These are phyloP conservation scores for Coffea canephora DNA, from an alignment of 257 asterid genomes.

Conservation along the genomic window DNA sequence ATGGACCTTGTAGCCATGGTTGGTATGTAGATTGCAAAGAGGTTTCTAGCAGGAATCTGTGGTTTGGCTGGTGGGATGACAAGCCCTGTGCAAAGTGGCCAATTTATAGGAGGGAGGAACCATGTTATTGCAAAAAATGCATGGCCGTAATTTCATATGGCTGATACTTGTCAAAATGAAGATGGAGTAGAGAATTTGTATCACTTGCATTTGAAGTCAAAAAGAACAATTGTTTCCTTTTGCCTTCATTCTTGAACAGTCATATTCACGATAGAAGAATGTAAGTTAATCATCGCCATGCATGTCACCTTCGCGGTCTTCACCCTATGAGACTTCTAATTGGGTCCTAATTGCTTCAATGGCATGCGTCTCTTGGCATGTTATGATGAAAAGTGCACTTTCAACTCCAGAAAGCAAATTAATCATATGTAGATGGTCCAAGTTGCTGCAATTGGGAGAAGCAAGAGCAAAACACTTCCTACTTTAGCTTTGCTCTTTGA, in stretches of 20 bases:
- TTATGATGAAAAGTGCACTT: constrained; percentile 4
- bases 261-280: background rate
- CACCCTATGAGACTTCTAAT: constrained; percentile 28
- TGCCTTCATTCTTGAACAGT: background rate
- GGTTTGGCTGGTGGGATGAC: background rate
- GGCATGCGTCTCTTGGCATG: constrained; percentile 31
- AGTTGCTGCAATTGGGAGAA: constrained; percentile 7
- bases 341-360: constrained; percentile 11
- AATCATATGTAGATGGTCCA: constrained; percentile 21
- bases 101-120: constrained; percentile 29
- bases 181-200: background rate
- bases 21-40: background rate
- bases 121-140: background rate
- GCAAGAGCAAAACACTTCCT: background rate
- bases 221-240: constrained; percentile 15
- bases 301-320: constrained; percentile 31
- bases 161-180: background rate
- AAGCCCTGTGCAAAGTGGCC: constrained; percentile 3
- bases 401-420: constrained; percentile 13
- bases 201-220: constrained; percentile 22
- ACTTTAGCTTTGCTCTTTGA: too few species aligned
- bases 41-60: background rate
- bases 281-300: constrained; percentile 14
- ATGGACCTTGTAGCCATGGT: constrained; percentile 22
- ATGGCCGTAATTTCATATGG: constrained; percentile 12